Evolutionary conservation across 441 rosid species (phyloP).

Genomic region (Isatis lusitanica): DNA sequence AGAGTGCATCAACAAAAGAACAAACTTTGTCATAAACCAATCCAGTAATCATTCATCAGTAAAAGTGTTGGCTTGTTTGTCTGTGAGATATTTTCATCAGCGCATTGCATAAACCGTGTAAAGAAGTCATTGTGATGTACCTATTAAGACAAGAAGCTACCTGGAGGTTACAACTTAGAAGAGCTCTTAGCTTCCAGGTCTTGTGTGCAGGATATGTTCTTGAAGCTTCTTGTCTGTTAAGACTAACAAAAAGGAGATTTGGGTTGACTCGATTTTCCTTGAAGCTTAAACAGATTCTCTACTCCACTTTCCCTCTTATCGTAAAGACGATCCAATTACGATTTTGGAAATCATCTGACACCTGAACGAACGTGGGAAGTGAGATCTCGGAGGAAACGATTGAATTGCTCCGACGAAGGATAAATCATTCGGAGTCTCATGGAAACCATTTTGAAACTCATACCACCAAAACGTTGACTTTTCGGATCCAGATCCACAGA

Average conservation of each 20-base stretch:
- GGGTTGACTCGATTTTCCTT: not conserved
- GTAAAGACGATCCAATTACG: too few species aligned
- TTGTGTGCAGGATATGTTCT: not conserved
- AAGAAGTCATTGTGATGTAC: not conserved
- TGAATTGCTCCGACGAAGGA: not conserved
- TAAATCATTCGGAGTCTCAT: too few species aligned
- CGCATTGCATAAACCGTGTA: not conserved
- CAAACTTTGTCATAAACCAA: not conserved
- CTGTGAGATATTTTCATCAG: not conserved
- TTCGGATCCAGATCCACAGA: too few species aligned
- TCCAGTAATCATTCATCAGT: not conserved
- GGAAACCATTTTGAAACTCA: too few species aligned
- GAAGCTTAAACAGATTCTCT: not conserved
- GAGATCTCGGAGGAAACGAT: not conserved
- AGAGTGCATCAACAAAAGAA: not conserved
- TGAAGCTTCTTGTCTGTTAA: not conserved
- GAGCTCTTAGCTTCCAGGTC: not conserved
- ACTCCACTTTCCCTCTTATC: not conserved
- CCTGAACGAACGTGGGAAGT: too few species aligned
- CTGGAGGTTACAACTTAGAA: not conserved
- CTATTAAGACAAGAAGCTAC: not conserved
- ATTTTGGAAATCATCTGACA: too few species aligned
- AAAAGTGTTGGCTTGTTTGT: not conserved
- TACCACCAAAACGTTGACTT: too few species aligned
- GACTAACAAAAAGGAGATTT: not conserved